Conservation (phyloP, 2,329 filamentous ascomycete genomes). For the Ilyonectria destructans region DNA sequence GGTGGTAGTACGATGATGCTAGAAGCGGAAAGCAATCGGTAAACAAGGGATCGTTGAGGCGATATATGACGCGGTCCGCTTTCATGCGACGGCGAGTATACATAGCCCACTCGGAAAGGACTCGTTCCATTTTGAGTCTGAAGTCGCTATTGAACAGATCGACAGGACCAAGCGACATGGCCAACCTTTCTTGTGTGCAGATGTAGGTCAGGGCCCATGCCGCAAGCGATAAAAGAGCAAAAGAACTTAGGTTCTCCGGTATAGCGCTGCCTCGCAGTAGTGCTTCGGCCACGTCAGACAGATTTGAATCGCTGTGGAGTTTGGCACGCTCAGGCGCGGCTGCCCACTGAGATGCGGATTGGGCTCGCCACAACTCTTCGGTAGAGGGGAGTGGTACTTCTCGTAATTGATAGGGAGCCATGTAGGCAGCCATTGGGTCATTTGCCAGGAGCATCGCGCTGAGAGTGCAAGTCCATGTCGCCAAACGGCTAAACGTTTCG, state of each 20-base stretch:
- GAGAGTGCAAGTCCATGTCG: constrained; percentile 3
- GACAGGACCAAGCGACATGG: constrained; percentile 1
- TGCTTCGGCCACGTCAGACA: constrained; percentile 1
- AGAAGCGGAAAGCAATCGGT: constrained; percentile 3
- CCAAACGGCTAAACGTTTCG: background rate
- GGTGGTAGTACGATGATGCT: background rate
- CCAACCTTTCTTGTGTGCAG: background rate
- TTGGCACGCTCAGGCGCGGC: background rate
- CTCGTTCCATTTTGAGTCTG: background rate
- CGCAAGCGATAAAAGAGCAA: constrained; percentile 1
- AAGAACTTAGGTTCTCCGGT: background rate
- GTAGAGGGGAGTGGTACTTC: background rate
- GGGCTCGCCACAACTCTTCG: constrained; percentile 4
- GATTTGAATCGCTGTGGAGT: background rate
- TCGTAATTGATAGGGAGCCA: background rate
- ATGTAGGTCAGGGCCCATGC: background rate
- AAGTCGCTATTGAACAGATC: constrained; percentile 3
- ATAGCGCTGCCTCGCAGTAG: background rate
- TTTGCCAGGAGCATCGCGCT: constrained; percentile 1
- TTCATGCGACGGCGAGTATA: constrained; percentile 4
- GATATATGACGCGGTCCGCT: constrained; percentile 1
- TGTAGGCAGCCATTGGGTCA: background rate
- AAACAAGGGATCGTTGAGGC: background rate
- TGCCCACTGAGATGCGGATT: constrained; percentile 3
- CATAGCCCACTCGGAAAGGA: constrained; percentile 2